Evolutionary conservation across 1,284 basidiomycete genomes (phyloP).

Genomic region (Ustilago vetiveriae): DNA sequence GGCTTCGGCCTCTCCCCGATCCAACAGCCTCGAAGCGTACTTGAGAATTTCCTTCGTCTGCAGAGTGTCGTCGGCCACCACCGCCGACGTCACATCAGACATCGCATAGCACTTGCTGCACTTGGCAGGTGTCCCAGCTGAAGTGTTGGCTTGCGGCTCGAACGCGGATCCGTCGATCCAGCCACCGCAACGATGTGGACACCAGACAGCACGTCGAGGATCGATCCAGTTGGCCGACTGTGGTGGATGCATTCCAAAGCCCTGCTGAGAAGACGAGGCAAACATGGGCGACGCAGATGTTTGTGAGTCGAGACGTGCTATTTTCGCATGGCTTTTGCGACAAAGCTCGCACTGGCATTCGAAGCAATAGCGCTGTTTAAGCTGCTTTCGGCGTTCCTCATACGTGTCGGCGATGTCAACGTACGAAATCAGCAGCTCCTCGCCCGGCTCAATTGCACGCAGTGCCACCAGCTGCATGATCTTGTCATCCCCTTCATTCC

Average conservation of each 20-base stretch:
- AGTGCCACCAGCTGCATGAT: conserved; percentile 72
- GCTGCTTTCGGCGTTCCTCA: conserved; percentile 73
- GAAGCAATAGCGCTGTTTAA: conserved; percentile 80
- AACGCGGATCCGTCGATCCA: conserved; percentile 69
- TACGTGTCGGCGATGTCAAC: conserved; percentile 81
- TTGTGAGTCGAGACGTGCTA: conserved; percentile 7
- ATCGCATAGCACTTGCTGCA: conserved; percentile 71
- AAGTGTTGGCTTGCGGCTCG: neutral
- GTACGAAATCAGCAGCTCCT: conserved; percentile 75
- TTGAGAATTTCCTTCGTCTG: conserved; percentile 77
- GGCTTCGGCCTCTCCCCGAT: conserved; percentile 63
- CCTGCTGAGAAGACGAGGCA: conserved; percentile 18
- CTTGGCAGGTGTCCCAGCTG: conserved; percentile 6
- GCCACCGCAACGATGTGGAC: conserved; percentile 66
- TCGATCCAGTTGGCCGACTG: conserved; percentile 70
- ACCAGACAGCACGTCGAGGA: conserved; percentile 76
- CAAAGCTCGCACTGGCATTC: conserved; percentile 75
- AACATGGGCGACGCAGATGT: conserved; percentile 27
- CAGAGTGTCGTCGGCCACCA: conserved; percentile 73
- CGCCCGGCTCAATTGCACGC: conserved; percentile 67
- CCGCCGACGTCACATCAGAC: conserved; percentile 70
- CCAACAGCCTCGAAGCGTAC: conserved; percentile 73
- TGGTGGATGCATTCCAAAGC: conserved; percentile 13
- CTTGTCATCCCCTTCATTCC: conserved; percentile 29
- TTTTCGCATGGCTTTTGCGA: conserved; percentile 69